Evolutionary conservation across 176 grass and related monocot species (phyloP).

Genomic region (Oropetium thomaeum): DNA sequence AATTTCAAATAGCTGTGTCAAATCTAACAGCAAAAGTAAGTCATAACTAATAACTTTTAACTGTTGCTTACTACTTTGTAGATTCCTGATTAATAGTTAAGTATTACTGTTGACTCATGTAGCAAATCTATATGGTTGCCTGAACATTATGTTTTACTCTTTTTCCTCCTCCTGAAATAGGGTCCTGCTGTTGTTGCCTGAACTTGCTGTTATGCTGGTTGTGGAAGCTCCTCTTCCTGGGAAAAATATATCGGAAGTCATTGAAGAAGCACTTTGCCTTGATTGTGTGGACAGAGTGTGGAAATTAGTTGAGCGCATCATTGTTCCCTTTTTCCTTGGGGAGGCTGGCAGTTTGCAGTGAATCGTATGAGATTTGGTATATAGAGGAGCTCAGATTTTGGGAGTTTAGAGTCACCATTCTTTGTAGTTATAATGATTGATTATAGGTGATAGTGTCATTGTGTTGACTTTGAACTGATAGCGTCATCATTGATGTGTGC

Average conservation of each 20-base stretch:
- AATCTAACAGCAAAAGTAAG: conserved; percentile 89
- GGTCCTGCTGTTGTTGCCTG: conserved; percentile 71
- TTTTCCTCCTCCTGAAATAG: conserved; percentile 32
- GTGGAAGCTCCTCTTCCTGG: conserved; percentile 25
- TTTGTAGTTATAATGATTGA: conserved; percentile 48
- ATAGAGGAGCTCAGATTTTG: conserved; percentile 43
- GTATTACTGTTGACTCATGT: background rate
- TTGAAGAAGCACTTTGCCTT: conserved; percentile 15
- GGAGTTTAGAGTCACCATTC: conserved; percentile 39
- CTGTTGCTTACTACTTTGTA: conserved; percentile 2
- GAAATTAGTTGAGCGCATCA: conserved; percentile 24
- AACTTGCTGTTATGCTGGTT: conserved; percentile 31
- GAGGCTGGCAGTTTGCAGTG: background rate
- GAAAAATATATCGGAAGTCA: conserved; percentile 19
- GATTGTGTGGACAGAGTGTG: conserved; percentile 21
- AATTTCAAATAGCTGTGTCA: conserved; percentile 90
- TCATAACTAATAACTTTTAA: background rate
- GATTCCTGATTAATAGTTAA: background rate
- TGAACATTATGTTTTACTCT: background rate
- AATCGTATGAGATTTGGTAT: conserved; percentile 42
- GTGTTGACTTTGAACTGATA: background rate
- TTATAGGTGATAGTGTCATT: conserved; percentile 40
- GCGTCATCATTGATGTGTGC: conserved; percentile 9
- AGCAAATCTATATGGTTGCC: background rate
- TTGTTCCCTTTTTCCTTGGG: conserved; percentile 21